Evolutionary conservation across 441 rosid species (phyloP), one percentile per base, ranked within the genome.

Genomic region (Cnidoscolus chayamansa): DNA sequence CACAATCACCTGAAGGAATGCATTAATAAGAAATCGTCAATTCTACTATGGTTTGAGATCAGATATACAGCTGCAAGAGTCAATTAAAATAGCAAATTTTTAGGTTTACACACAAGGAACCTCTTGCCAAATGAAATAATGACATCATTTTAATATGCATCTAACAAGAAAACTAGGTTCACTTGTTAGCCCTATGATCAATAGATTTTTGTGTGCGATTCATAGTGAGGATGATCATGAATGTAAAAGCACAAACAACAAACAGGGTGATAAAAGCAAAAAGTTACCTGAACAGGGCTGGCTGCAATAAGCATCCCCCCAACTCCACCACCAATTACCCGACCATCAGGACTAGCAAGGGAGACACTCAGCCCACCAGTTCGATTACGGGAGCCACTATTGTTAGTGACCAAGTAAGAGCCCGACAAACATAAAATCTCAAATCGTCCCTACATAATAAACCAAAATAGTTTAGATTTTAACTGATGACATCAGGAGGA

Each of bases 301-400:
- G 94, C 98, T 32, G 99, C 98, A 43, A 92, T 87, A 32, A 94
- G 89, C 84, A 90, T 80, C 54, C 97, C 97, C 8, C 92, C 97
- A 51, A 90, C 86, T 67, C 91, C 93, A 69, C 99, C 99, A 67
- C 99, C 99, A 68, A 90, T 86, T 76, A 92, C 92, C 20, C 89
- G 96, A 30, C 97, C 99, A 72, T 92, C 99, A 0, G 97, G 92
- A 78, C 96, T 88, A 64, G 99, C 97, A 65, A 94, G 91, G 63
- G 94, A 92, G 68, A 90, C 93, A 61, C 92, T 82, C 37, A 94
- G 78, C 74, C 87, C 89, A 54, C 97, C 99, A 70, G 83, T 77
- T 81, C 87, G 88, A 78, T 86, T 82, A 66, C 77, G 84, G 30
- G 88, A 76, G 58, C 91, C 84, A 45, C 85, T 77, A 10, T 78